A percentile compares a stretch with the other conserved stretches of the same genome.
phyloP scores from a whole-genome alignment of 352 stramenopile genomes.

The Globisporangium recalcitrans region DNA sequence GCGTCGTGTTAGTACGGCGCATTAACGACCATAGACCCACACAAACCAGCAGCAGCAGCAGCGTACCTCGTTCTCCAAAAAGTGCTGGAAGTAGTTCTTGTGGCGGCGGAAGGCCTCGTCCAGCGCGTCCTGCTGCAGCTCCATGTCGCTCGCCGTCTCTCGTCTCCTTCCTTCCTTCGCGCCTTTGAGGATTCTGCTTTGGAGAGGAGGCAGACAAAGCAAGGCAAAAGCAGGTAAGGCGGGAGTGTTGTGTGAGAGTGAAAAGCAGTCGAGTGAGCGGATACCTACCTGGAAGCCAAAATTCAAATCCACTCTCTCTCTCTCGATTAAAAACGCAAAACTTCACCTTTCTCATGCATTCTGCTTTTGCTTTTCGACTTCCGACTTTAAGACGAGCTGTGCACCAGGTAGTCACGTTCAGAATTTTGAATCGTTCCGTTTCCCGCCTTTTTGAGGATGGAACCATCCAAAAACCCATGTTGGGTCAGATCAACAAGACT shows the following conservation, averaged over 20 bases:
- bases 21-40: not conserved
- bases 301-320: too few relatives aligned
- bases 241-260: not conserved
- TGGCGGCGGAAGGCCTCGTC: conserved; percentile 83
- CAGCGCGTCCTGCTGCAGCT: conserved; percentile 77
- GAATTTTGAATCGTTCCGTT: not conserved
- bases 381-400: too few relatives aligned
- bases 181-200: conserved; percentile 5
- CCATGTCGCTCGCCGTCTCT: conserved; percentile 28
- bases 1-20: not conserved
- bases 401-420: conserved; percentile 1
- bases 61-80: conserved; percentile 68
- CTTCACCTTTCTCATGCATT: too few relatives aligned
- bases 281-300: not conserved
- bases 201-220: not conserved
- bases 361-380: too few relatives aligned
- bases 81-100: conserved; percentile 87
- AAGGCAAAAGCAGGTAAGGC: too few relatives aligned
- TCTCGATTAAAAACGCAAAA: too few relatives aligned
- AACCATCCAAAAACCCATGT: conserved; percentile 5
- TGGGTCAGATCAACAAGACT: not conserved
- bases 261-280: not conserved
- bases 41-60: not conserved
- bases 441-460: conserved; percentile 4
- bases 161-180: not conserved